A percentile compares a stretch with the other conserved stretches of the same genome.
Conservation (phyloP, 495 filamentous ascomycete species). For the Penicillium odoratum region DNA sequence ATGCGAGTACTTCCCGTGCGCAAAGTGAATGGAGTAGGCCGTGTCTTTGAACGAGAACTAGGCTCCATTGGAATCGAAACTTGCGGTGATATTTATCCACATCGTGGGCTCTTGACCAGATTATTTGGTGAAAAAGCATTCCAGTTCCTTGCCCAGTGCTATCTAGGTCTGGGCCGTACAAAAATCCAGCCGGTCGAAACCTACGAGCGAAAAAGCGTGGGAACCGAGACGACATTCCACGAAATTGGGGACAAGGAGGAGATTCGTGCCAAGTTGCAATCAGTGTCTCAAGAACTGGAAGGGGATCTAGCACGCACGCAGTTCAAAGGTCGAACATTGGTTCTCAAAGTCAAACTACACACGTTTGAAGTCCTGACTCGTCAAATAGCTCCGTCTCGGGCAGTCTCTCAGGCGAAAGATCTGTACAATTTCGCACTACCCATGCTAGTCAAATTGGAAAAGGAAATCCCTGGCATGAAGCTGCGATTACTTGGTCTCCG, state of each 20-base stretch:
- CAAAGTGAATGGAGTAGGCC: slow-evolving; percentile 90
- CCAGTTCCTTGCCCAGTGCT: slow-evolving; percentile 78
- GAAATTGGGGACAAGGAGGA: slow-evolving; percentile 70
- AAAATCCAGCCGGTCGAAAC: slow-evolving; percentile 83
- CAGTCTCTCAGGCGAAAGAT: slow-evolving; percentile 72
- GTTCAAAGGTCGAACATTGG: slow-evolving; percentile 86
- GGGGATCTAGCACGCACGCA: slow-evolving; percentile 77
- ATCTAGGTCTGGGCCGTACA: slow-evolving; percentile 88
- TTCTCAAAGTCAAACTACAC: slow-evolving; percentile 91
- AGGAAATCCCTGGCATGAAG: slow-evolving; percentile 78
- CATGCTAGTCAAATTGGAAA: slow-evolving; percentile 82
- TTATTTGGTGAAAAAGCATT: slow-evolving; percentile 92
- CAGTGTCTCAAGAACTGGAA: slow-evolving; percentile 83
- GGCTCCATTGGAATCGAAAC: slow-evolving; percentile 83
- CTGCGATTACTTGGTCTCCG: slow-evolving; percentile 86
- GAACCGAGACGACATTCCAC: slow-evolving; percentile 89
- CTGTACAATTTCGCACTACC: slow-evolving; percentile 79
- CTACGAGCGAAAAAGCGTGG: slow-evolving; percentile 90
- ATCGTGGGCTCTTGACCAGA: slow-evolving; percentile 67
- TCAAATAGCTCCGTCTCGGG: slow-evolving; percentile 72
- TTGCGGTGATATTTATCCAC: slow-evolving; percentile 82
- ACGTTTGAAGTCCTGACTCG: slow-evolving; percentile 89
- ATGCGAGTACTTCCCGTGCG: slow-evolving; percentile 80
- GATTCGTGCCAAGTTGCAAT: slow-evolving; percentile 73
- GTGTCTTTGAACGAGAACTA: slow-evolving; percentile 92